These are phyloP conservation scores for Leishmania guyanensis DNA, from an alignment of 208 protist species.

Conservation along the genomic window DNA sequence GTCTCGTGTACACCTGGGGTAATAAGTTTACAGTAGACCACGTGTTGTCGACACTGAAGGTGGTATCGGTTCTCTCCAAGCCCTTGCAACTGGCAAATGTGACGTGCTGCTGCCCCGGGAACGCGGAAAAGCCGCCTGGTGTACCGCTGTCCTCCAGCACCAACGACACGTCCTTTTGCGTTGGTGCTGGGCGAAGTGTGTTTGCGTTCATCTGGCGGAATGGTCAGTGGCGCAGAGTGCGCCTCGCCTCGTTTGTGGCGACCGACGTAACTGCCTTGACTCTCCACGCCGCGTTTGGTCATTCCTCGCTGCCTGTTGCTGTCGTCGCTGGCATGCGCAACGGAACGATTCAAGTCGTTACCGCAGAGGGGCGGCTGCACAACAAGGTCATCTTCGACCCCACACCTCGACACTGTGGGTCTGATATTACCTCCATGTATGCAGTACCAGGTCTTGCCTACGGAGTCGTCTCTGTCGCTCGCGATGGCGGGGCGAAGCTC, in stretches of 20 bases:
- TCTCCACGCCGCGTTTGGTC: not conserved
- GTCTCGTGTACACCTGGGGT: not conserved
- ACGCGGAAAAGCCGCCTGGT: not conserved
- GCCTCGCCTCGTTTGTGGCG: conserved; percentile 20
- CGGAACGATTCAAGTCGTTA: conserved; percentile 48
- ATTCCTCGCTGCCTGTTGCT: not conserved
- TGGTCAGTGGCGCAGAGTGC: conserved; percentile 14
- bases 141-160: not conserved
- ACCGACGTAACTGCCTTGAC: conserved; percentile 28
- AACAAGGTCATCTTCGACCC: conserved; percentile 25
- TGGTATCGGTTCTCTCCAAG: conserved; percentile 7
- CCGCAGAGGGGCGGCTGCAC: conserved; percentile 8
- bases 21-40: not conserved
- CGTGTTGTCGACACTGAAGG: conserved; percentile 3
- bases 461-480: conserved; percentile 62
- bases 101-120: conserved; percentile 19
- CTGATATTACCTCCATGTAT: conserved; percentile 42
- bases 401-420: conserved; percentile 32
- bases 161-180: conserved; percentile 2
- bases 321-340: conserved; percentile 51
- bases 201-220: conserved; percentile 15
- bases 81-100: conserved; percentile 17
- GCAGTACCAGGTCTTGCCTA: conserved; percentile 29
- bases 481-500: conserved; percentile 52
- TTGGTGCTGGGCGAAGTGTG: conserved; percentile 27